Base-by-base conservation (phyloP, 2,329 filamentous ascomycete genomes). In the Pestalotiopsis sp. region DNA sequence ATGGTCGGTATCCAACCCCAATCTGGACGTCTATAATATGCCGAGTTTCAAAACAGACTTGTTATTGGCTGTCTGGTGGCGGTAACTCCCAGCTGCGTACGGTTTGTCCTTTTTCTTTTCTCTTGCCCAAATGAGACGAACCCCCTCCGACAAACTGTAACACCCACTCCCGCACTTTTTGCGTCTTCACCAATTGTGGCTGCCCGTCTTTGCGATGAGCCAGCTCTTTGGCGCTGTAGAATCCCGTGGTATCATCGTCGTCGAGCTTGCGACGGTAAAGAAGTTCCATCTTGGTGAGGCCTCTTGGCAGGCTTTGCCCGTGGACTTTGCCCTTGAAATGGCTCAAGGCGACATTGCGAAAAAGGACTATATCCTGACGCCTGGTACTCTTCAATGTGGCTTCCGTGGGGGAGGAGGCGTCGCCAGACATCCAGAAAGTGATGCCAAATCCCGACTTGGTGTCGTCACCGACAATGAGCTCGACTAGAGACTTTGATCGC, bases 401-500 rank as follows among this genome's bases (percentile, higher is more conserved):
- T 45, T 72, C 72, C 3, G 72, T 63, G 5, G 72, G 25, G 9
- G 73, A 72, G 38, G 77, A 76, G 12, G 69, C 61, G 3, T 79
- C 69, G 83, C 78, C 56, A 74, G 71, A 72, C 1, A 97, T 82
- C 95, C 95, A 98, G 78, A 97, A 94, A 2, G 92, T 95, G 67
- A 98, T 85, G 36, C 86, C 89, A 80, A 98, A 97, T 2, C 92
- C 92, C 0, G 93, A 89, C 71, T 86, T 89, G 0, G 94, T 97
- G 65, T 97, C 93, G 78, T 98, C 95, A 4, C 93, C 95, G 1
- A 98, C 89, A 1, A 95, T 83, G 2, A 96, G 79, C 78, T 97
- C 94, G 56, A 95, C 83, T 3, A 97, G 85, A 5, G 92, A 87
- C 65, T 91, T 85, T 6, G 84, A 83, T 12, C 81, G 80, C 31